Conservation (phyloP, 2,329 filamentous ascomycete species). For the Epicoccum sorghinum region DNA sequence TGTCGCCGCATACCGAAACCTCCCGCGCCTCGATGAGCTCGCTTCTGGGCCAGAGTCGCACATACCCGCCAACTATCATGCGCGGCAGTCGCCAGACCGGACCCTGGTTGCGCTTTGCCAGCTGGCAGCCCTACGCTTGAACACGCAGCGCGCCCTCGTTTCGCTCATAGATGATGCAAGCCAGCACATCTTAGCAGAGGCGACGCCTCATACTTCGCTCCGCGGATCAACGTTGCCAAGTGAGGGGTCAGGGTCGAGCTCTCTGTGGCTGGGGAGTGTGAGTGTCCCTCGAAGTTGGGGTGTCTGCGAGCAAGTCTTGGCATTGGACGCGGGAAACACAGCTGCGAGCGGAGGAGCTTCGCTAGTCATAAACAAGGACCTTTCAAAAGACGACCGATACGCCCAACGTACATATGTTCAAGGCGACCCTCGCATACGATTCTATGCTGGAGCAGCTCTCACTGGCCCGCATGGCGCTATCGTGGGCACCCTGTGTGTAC, state of each 20-base stretch:
- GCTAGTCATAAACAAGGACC: constrained; percentile 21
- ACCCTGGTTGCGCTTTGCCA: constrained; percentile 46
- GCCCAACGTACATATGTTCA: constrained; percentile 25
- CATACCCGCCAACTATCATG: constrained; percentile 22
- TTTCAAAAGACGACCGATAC: constrained; percentile 16
- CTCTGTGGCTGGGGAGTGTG: constrained; percentile 39
- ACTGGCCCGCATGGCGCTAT: constrained; percentile 29
- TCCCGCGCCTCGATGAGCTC: constrained; percentile 24
- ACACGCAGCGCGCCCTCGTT: constrained; percentile 42
- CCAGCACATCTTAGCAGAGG: constrained; percentile 49
- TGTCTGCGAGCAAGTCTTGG: constrained; percentile 32
- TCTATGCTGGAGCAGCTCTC: constrained; percentile 39
- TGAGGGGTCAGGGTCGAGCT: constrained; percentile 2
- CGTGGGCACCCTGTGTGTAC: constrained; percentile 35
- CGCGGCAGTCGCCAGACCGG: constrained; percentile 33
- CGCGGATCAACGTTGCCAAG: constrained; percentile 1
- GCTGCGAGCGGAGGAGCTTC: background rate
- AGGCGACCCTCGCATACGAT: constrained; percentile 20
- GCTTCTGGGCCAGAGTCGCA: constrained; percentile 4
- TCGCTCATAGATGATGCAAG: constrained; percentile 43
- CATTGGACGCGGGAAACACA: constrained; percentile 5
- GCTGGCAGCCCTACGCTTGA: constrained; percentile 42
- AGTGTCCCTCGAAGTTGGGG: constrained; percentile 37
- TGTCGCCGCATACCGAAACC: constrained; percentile 32
- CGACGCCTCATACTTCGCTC: constrained; percentile 39